Percentiles rank a stretch among this genome's conserved stretches.
phyloP scores from a whole-genome alignment of 352 stramenopile genomes.

The Phytopythium helicoides region DNA sequence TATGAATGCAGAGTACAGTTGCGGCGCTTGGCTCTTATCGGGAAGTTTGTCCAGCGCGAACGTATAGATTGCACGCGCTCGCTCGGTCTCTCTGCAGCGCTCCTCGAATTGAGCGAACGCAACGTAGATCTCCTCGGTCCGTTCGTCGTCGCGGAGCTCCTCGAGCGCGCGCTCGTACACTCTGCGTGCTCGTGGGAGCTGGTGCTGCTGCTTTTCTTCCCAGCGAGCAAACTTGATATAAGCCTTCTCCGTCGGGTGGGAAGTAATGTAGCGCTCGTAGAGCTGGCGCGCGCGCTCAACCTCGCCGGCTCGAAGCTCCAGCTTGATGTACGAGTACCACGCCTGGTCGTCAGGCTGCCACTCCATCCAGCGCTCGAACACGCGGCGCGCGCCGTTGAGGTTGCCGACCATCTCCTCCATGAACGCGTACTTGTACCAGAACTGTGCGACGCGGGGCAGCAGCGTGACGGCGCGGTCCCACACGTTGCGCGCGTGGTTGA shows the following conservation, averaged over 20 bases:
- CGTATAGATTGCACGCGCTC: slow-evolving; percentile 89
- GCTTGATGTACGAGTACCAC: slow-evolving; percentile 98
- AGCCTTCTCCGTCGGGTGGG: slow-evolving; percentile 85
- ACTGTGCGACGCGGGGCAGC: slow-evolving; percentile 95
- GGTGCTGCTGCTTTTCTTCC: slow-evolving; percentile 94
- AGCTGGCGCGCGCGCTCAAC: slow-evolving; percentile 85
- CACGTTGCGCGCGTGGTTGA: slow-evolving; percentile 98
- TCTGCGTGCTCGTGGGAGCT: slow-evolving; percentile 90
- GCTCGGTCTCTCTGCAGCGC: slow-evolving; percentile 91
- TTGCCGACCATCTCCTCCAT: slow-evolving; percentile 99
- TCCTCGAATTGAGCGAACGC: slow-evolving; percentile 98
- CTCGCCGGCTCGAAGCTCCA: slow-evolving; percentile 94
- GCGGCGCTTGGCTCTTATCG: slow-evolving; percentile 80
- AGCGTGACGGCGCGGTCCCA: slow-evolving; percentile 93
- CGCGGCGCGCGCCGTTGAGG: slow-evolving; percentile 87
- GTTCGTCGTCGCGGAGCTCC: slow-evolving; percentile 85
- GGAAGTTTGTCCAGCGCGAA: slow-evolving; percentile 79
- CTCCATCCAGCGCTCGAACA: slow-evolving; percentile 98
- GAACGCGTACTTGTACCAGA: slow-evolving; percentile 99
- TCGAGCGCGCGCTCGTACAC: slow-evolving; percentile 96
- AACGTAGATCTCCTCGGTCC: slow-evolving; percentile 87
- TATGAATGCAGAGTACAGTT: slow-evolving; percentile 96
- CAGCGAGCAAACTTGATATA: slow-evolving; percentile 99
- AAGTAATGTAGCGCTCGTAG: slow-evolving; percentile 94
- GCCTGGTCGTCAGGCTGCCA: slow-evolving; percentile 98